Percentiles rank a stretch among this genome's conserved stretches.
Conservation (phyloP, 1,139 yeast genomes). For the Yamadazyma diddensiae region DNA sequence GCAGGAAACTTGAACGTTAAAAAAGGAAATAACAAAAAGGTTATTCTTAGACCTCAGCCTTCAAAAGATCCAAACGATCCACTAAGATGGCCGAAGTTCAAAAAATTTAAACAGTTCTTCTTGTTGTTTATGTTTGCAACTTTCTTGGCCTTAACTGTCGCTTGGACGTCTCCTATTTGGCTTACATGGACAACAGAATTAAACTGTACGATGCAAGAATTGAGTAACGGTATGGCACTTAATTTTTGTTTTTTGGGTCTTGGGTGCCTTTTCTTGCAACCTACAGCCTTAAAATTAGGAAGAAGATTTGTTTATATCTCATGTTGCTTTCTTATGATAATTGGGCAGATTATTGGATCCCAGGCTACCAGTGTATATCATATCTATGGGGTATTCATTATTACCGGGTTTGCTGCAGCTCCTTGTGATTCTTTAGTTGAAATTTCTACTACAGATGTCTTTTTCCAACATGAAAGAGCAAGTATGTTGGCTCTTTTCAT, state of each 20-base stretch:
- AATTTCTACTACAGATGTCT: slow-evolving; percentile 46
- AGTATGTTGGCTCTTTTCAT: slow-evolving; percentile 35
- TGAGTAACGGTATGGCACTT: slow-evolving; percentile 33
- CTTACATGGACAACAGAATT: slow-evolving; percentile 32
- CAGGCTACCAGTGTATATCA: slow-evolving; percentile 23
- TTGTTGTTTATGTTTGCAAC: slow-evolving; percentile 37
- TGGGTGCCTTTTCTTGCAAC: slow-evolving; percentile 39
- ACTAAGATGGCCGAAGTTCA: slow-evolving; percentile 32
- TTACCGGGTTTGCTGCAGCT: slow-evolving; percentile 46
- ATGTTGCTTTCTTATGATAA: slow-evolving; percentile 30
- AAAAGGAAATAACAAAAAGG: slow-evolving; percentile 22
- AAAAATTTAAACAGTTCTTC: slow-evolving; percentile 31
- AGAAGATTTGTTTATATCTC: slow-evolving; percentile 35
- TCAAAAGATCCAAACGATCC: slow-evolving; percentile 38
- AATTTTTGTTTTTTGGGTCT: slow-evolving; percentile 35
- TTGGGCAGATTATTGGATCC: slow-evolving; percentile 37
- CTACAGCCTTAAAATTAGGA: slow-evolving; percentile 41
- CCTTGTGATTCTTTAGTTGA: slow-evolving; percentile 51
- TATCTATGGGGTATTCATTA: slow-evolving; percentile 30
- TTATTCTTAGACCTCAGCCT: slow-evolving; percentile 40
- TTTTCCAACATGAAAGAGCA: slow-evolving; percentile 48
- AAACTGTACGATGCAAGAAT: slow-evolving; percentile 23
- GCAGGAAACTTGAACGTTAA: slow-evolving; percentile 34
- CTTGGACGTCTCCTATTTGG: slow-evolving; percentile 43
- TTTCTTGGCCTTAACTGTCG: slow-evolving; percentile 38